Base-by-base conservation (phyloP, 208 protist genomes). In the Leishmania major region DNA sequence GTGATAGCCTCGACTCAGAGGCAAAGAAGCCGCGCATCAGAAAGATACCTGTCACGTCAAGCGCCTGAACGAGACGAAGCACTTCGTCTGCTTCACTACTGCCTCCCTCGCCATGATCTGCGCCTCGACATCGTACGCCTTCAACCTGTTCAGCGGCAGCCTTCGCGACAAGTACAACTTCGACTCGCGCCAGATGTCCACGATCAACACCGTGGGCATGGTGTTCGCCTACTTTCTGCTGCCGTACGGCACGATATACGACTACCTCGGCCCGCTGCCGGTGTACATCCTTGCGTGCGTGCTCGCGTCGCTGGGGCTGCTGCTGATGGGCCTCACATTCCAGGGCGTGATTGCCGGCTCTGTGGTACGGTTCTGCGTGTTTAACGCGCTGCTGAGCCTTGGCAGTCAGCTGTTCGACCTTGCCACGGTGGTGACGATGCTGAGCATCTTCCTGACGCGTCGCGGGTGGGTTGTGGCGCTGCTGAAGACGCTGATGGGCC, bases 401-500 rank as follows among this genome's bases (percentile, higher is more conserved):
- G 89, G 83, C 80, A 83, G 77, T 19, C 64, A 86, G 62, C 86
- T 91, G 59, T 91, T 94, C 74, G 92, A 96, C 57, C 78, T 94
- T 2, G 88, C 76, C 35, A 77, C 80, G 31, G 66, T 89, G 15
- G 83, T 93, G 81, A 92, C 90, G 51, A 64, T 92, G 78, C 69
- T 94, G n/a, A 89, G 77, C 60, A 77, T 87, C 75, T 96, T 96
- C 92, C 92, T n/a, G 15, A 88, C 85, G 19, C 57, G 82, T 19
- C 62, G 77, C 13, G 92, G 90, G n/a, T 80, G 79, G 75, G 92
- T 93, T 17, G 75, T 92, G 2, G 92, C 90, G 25, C 62, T 96
- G 35, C 84, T 93, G 67, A 96, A 96, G 82, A 92, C 89, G n/a
- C 75, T 93, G 76, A 89, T 86, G 70, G 92, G 92, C 15, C 88